Evolutionary conservation across 163 green algal genomes (phyloP).

Genomic region (Scenedesmus sp.): DNA sequence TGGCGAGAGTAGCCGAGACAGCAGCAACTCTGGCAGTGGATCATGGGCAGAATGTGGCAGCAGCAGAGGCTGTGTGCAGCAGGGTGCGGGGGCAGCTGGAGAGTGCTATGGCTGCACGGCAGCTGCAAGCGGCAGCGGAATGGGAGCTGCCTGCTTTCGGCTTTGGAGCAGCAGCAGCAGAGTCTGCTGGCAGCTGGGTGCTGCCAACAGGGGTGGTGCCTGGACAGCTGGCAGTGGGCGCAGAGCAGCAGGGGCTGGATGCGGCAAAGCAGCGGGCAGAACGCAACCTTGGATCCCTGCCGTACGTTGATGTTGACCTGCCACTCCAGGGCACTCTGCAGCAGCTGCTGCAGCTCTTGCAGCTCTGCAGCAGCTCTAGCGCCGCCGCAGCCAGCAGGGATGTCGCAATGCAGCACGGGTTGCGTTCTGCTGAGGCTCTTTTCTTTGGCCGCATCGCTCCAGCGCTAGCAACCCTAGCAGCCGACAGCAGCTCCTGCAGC

Average conservation of each 20-base stretch:
- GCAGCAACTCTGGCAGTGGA: background rate
- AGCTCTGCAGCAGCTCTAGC: background rate
- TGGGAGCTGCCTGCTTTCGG: background rate
- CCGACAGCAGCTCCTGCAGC: constrained; percentile 44
- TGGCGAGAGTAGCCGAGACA: background rate
- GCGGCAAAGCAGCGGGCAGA: constrained; percentile 35
- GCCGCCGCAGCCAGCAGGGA: background rate
- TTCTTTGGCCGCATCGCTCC: background rate
- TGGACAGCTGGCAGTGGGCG: too few relatives aligned
- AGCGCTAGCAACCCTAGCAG: background rate
- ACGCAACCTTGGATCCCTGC: constrained; percentile 59
- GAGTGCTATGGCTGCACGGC: too few relatives aligned
- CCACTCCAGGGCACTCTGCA: background rate
- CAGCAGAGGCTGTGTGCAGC: background rate
- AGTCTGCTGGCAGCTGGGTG: background rate
- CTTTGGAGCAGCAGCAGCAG: background rate
- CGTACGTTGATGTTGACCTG: background rate
- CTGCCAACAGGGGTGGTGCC: background rate
- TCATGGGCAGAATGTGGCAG: too few relatives aligned
- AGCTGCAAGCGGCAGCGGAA: background rate
- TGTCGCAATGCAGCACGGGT: background rate
- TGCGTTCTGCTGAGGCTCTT: background rate
- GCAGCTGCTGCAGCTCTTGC: background rate
- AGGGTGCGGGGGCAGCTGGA: too few relatives aligned
- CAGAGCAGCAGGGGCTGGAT: background rate